Evolutionary conservation across 2,329 filamentous ascomycete species (phyloP).

Genomic region (Penicillium sp.): DNA sequence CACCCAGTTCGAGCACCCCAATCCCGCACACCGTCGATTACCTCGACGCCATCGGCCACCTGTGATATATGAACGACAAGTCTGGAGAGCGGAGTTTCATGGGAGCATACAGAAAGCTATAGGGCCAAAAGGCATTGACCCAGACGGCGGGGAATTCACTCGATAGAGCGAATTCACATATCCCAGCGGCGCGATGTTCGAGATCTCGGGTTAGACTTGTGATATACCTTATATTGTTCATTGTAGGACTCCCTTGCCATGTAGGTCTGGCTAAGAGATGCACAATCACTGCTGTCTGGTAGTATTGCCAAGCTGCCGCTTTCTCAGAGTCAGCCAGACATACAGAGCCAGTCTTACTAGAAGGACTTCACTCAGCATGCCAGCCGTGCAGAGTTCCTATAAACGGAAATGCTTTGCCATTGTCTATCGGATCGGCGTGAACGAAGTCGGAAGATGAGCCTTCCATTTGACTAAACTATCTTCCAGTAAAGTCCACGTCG

Average conservation of each 20-base stretch:
- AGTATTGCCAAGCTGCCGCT: slow-evolving; percentile 49
- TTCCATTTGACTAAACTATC: slow-evolving; percentile 33
- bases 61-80: slow-evolving; percentile 1
- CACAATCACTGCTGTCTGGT: slow-evolving; percentile 38
- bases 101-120: slow-evolving; percentile 46
- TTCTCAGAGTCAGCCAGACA: slow-evolving; percentile 19
- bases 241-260: slow-evolving; percentile 9
- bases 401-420: slow-evolving; percentile 33
- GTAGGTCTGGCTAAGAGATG: slow-evolving; percentile 23
- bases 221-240: slow-evolving; percentile 14
- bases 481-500: slow-evolving; percentile 17
- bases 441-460: slow-evolving; percentile 26
- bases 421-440: slow-evolving; percentile 36
- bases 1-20: slow-evolving; percentile 7
- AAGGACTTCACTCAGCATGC: too few species aligned
- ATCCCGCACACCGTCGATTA: background rate
- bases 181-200: slow-evolving; percentile 36
- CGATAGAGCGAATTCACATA: slow-evolving; percentile 49
- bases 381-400: slow-evolving; percentile 45
- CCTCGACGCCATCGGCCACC: slow-evolving; percentile 18
- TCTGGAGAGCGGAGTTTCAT: background rate
- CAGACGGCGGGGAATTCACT: slow-evolving; percentile 44
- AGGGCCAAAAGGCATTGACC: slow-evolving; percentile 51
- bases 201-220: slow-evolving; percentile 23
- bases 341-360: too few species aligned